Evolutionary conservation across 331 rosid genomes (phyloP).

Genomic region (Rhamnella rubrinervis): DNA sequence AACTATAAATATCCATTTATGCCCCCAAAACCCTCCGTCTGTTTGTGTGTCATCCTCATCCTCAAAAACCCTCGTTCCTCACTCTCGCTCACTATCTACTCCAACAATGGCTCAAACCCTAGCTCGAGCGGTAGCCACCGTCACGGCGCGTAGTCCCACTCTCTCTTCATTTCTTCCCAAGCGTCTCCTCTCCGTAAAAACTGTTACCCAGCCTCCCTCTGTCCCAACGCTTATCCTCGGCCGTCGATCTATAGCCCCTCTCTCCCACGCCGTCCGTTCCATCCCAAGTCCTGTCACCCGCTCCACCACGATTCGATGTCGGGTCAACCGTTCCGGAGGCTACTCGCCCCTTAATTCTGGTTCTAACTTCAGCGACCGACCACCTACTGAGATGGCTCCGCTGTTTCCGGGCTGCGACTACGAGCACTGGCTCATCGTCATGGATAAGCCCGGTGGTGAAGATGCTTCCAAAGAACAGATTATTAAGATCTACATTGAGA

Average conservation of each 20-base stretch:
- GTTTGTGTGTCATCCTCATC: not conserved
- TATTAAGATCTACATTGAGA: conserved; percentile 68
- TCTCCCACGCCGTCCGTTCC: conserved; percentile 39
- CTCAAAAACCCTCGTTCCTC: conserved; percentile 21
- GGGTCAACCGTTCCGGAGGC: conserved; percentile 58
- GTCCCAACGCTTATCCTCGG: conserved; percentile 31
- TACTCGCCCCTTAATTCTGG: conserved; percentile 79
- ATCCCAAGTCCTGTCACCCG: conserved; percentile 25
- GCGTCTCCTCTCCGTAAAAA: conserved; percentile 37
- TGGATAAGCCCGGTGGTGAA: conserved; percentile 80
- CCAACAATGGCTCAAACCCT: conserved; percentile 47
- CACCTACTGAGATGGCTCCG: conserved; percentile 88
- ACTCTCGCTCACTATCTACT: not conserved
- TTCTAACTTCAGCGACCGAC: conserved; percentile 66
- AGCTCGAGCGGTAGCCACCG: conserved; percentile 32
- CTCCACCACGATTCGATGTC: conserved; percentile 57
- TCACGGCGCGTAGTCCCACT: conserved; percentile 24
- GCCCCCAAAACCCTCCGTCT: conserved; percentile 22
- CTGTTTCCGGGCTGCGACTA: conserved; percentile 91
- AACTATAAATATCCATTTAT: not conserved
- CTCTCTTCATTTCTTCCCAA: conserved; percentile 26
- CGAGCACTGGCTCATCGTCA: conserved; percentile 83
- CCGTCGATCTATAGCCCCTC: conserved; percentile 44
- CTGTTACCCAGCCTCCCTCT: conserved; percentile 34
- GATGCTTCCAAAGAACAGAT: conserved; percentile 67